phyloP scores from a whole-genome alignment of 1,284 basidiomycete species.

The Leccinum ponderosum region DNA sequence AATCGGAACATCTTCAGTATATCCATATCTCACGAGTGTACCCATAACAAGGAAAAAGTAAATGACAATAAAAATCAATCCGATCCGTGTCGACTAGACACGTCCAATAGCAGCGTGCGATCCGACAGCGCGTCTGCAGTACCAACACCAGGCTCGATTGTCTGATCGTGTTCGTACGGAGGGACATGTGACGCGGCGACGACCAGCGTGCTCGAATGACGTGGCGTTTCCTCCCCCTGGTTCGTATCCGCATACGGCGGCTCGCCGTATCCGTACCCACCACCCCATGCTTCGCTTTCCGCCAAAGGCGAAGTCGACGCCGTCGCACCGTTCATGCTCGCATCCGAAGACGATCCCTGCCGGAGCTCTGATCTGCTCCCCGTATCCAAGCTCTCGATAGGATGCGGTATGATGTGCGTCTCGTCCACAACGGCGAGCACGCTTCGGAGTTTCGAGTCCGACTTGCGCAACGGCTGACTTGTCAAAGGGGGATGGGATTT shows the following conservation, averaged over 20 bases:
- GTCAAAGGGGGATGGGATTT: constrained; percentile 49
- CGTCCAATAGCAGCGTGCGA: constrained; percentile 31
- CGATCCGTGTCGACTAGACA: constrained; percentile 9
- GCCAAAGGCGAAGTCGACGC: background rate
- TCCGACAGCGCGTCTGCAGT: constrained; percentile 34
- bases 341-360: constrained; percentile 17
- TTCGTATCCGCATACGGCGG: constrained; percentile 38
- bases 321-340: constrained; percentile 1
- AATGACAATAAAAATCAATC: constrained; percentile 1
- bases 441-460: constrained; percentile 67
- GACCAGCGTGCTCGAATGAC: constrained; percentile 40
- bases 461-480: constrained; percentile 47
- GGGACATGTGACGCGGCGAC: constrained; percentile 26
- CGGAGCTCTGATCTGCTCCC: constrained; percentile 15
- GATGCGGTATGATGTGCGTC: constrained; percentile 23
- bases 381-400: constrained; percentile 17
- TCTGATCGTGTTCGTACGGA: constrained; percentile 30
- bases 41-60: background rate
- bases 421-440: constrained; percentile 69
- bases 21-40: background rate
- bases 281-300: constrained; percentile 37
- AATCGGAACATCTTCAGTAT: background rate
- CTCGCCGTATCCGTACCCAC: constrained; percentile 42
- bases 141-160: constrained; percentile 24
- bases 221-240: constrained; percentile 48